A percentile compares a stretch with the other conserved stretches of the same genome.
Evolutionary conservation across 2,329 filamentous ascomycete genomes (phyloP).

Genomic region (Lachnellula cervina): DNA sequence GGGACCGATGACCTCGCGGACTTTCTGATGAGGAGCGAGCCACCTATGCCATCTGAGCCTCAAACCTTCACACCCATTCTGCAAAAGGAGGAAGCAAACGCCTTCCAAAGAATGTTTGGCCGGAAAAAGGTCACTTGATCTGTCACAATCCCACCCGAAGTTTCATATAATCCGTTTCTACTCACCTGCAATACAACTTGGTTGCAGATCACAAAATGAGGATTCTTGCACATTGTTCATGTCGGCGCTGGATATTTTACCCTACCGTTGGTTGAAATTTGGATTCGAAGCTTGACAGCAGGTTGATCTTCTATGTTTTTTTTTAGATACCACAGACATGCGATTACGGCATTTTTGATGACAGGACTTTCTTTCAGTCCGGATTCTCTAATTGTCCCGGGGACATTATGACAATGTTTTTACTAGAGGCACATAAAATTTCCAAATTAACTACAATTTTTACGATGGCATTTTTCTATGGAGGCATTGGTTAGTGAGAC

Average conservation of each 20-base stretch:
- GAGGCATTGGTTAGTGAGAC: no score
- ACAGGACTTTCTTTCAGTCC: background rate
- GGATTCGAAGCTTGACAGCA: background rate
- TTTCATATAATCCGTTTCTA: background rate
- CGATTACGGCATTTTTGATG: background rate
- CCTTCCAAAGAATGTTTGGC: constrained; percentile 27
- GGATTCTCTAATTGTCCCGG: background rate
- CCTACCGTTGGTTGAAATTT: background rate
- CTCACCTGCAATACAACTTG: background rate
- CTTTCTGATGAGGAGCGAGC: constrained; percentile 47
- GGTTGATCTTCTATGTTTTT: background rate
- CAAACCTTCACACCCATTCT: constrained; percentile 17
- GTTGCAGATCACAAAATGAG: background rate
- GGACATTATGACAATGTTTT: background rate
- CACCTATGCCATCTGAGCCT: constrained; percentile 20
- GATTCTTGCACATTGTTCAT: background rate
- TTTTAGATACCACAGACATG: constrained; percentile 4
- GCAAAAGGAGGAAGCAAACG: constrained; percentile 22
- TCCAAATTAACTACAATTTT: no score
- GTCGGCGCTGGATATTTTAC: background rate
- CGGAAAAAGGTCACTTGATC: constrained; percentile 21
- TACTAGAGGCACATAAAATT: background rate
- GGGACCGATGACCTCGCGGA: constrained; percentile 64
- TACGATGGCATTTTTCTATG: no score
- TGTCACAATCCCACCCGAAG: background rate